phyloP scores from a whole-genome alignment of 257 asterid genomes.

The Nicotiana obtusifolia region DNA sequence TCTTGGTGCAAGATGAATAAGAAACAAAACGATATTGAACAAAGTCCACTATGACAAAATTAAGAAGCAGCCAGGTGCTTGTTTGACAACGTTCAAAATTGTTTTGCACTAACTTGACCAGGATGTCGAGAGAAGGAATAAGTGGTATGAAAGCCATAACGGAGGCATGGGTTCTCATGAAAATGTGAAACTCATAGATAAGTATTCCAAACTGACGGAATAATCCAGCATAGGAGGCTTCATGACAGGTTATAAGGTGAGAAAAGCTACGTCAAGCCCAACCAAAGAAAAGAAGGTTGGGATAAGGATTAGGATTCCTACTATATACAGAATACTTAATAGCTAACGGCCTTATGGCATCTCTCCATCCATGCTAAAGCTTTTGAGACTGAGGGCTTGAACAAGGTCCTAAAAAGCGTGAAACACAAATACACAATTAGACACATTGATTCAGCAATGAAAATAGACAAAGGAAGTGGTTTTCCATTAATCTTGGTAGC shows the following conservation, averaged over 20 bases:
- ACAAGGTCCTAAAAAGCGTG: not conserved
- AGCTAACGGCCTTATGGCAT: not conserved
- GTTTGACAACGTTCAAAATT: not conserved
- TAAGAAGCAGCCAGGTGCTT: not conserved
- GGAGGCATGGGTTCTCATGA: too few relatives aligned
- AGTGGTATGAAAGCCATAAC: too few relatives aligned
- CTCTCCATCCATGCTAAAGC: not conserved
- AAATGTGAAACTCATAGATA: not conserved
- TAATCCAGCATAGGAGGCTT: not conserved
- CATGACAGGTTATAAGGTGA: not conserved
- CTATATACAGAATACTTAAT: not conserved
- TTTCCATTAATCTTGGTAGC: not conserved
- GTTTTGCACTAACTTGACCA: not conserved
- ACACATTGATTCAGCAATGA: not conserved
- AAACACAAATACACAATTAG: not conserved
- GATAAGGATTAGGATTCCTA: not conserved
- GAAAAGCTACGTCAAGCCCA: not conserved
- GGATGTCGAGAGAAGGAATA: too few relatives aligned
- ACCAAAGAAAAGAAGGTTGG: not conserved
- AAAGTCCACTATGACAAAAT: not conserved
- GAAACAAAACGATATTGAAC: not conserved
- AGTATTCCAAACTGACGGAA: not conserved
- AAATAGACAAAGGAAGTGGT: not conserved
- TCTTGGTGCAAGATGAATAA: not conserved
- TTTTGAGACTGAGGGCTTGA: not conserved